Conservation (phyloP, 257 asterid species). For the Prunella vulgaris region DNA sequence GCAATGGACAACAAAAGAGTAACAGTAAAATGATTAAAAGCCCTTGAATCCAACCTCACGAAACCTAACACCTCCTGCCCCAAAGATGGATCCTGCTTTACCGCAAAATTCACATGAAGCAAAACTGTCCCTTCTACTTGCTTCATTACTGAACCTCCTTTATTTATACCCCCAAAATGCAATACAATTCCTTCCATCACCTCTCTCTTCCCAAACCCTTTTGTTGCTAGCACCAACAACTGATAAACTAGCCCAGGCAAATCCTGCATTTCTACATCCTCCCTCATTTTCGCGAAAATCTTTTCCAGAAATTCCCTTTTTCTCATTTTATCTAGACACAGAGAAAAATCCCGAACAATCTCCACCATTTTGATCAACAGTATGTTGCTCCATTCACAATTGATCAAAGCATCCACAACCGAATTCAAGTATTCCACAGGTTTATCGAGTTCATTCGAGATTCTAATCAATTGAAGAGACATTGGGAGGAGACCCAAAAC, state of each 20-base stretch:
- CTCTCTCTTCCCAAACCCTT: slow-evolving; percentile 76
- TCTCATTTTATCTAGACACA: slow-evolving; percentile 45
- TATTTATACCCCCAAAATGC: slow-evolving; percentile 48
- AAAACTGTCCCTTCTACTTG: slow-evolving; percentile 89
- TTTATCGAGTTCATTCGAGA: slow-evolving; percentile 53
- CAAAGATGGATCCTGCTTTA: slow-evolving; percentile 79
- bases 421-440: slow-evolving; percentile 42
- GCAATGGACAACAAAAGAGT: slow-evolving; percentile 71
- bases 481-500: slow-evolving; percentile 53
- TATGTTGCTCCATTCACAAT: slow-evolving; percentile 57
- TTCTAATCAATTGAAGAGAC: slow-evolving; percentile 50
- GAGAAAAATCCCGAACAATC: slow-evolving; percentile 45
- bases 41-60: slow-evolving; percentile 59
- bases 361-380: slow-evolving; percentile 72
- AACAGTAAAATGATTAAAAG: slow-evolving; percentile 73
- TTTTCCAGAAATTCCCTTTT: slow-evolving; percentile 55
- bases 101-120: slow-evolving; percentile 85
- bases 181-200: slow-evolving; percentile 72
- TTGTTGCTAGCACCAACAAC: slow-evolving; percentile 67
- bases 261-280: slow-evolving; percentile 69
- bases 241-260: slow-evolving; percentile 81
- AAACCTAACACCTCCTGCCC: slow-evolving; percentile 74
- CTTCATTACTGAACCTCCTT: slow-evolving; percentile 56
- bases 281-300: slow-evolving; percentile 52
- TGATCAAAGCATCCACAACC: slow-evolving; percentile 42